Evolutionary conservation across 306 rosid species (phyloP), one percentile per base, ranked within the genome.

Genomic region (Corylus americana): DNA sequence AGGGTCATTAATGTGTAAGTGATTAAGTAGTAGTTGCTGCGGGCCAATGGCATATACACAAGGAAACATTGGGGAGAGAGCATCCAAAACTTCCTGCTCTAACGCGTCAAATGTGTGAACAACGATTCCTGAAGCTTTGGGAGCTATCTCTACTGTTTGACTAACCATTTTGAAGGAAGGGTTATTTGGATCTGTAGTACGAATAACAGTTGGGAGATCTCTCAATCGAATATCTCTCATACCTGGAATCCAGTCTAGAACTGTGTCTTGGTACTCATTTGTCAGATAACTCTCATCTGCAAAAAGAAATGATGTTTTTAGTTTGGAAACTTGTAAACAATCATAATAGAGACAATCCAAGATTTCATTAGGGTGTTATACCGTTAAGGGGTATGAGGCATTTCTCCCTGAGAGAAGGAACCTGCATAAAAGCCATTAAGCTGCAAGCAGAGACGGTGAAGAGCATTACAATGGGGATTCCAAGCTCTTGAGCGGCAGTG

Each of bases 201-300:
- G 0, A 0, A 22, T 11, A 22, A 22, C 13, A 77, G 18, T 42
- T 27, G 76, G 81, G 12, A 78, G 76, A 57, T 78, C 81, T 70
- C 45, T 55, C 9, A 78, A 17, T 22, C 75, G 9, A 0, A 77
- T 54, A 18, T 4, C 55, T 68, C 18, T 25, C 57, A 69, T 69
- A 25, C 70, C 58, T 20, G 81, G 81, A 69, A 77, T 57, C 81
- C 81, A 68, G n/a, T 77, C 75, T 20, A 77, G 6, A 17, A 77
- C 44, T 29, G 9, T 25, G 59, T 77, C 69, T 11, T 69, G 45
- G 54, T 68, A 69, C 11, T 75, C 75, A 55, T 78, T 77, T 54
- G 80, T 68, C 13, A 77, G 17, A 16, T 31, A 68, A 3, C 57
- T 77, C 55, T 77, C 80, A 69, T 68, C 75, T 77, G 68, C 74